These are phyloP conservation scores for Huntiella abstrusa DNA, from an alignment of 2,329 filamentous ascomycete genomes.

Conservation along the genomic window DNA sequence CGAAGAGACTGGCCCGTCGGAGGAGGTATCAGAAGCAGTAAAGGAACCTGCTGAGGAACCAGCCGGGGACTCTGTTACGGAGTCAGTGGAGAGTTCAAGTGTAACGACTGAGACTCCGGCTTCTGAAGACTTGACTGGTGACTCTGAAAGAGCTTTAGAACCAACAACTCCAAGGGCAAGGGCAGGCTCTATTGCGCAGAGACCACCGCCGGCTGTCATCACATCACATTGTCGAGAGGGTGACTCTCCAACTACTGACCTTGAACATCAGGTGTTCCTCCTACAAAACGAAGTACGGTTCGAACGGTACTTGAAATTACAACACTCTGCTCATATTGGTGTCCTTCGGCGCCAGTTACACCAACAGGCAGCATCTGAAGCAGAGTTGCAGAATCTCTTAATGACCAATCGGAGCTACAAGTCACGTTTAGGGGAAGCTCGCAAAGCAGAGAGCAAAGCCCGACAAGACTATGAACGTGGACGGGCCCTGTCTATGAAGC, in stretches of 20 bases:
- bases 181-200: background rate
- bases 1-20: background rate
- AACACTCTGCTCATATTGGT: conserved; percentile 66
- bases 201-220: background rate
- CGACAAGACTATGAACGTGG: conserved; percentile 56
- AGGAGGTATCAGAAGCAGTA: background rate
- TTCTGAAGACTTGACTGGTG: background rate
- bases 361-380: conserved; percentile 58
- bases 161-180: background rate
- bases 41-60: background rate
- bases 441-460: conserved; percentile 48
- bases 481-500: conserved; percentile 55
- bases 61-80: background rate
- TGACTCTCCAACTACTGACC: conserved; percentile 11
- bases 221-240: background rate
- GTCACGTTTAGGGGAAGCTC: conserved; percentile 53
- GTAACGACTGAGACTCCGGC: background rate
- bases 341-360: conserved; percentile 58
- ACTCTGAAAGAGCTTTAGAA: background rate
- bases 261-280: conserved; percentile 57
- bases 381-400: conserved; percentile 64
- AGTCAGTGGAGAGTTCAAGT: background rate
- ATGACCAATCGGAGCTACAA: conserved; percentile 58
- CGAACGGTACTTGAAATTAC: conserved; percentile 66
- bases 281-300: conserved; percentile 68